phyloP scores from a whole-genome alignment of 2,329 filamentous ascomycete genomes.

The Leptographium wingfieldii region DNA sequence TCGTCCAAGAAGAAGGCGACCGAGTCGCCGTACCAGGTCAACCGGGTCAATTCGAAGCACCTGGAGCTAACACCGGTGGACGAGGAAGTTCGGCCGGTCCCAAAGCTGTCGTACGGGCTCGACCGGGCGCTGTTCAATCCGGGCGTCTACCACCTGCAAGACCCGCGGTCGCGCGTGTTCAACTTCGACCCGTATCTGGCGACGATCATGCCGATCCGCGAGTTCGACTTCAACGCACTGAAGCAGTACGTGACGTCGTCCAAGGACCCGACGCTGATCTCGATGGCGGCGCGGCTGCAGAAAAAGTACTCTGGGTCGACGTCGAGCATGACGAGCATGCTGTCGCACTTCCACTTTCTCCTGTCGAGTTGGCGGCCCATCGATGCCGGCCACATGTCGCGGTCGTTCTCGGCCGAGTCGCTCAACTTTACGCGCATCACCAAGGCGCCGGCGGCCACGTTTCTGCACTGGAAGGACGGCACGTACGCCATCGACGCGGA shows the following conservation, averaged over 20 bases:
- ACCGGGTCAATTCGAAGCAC: constrained; percentile 15
- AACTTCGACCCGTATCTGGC: constrained; percentile 96
- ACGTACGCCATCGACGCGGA: constrained; percentile 92
- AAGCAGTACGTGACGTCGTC: constrained; percentile 88
- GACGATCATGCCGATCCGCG: constrained; percentile 79
- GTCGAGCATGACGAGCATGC: constrained; percentile 82
- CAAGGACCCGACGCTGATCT: constrained; percentile 59
- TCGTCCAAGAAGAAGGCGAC: neutral
- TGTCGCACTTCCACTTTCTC: constrained; percentile 87
- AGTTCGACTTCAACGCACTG: constrained; percentile 85
- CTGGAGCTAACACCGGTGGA: constrained; percentile 21
- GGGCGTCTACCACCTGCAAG: constrained; percentile 83
- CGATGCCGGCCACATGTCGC: constrained; percentile 54
- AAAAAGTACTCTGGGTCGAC: constrained; percentile 90
- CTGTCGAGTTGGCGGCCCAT: constrained; percentile 72
- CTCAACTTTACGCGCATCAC: constrained; percentile 58
- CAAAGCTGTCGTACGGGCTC: constrained; percentile 58
- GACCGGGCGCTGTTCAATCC: constrained; percentile 92
- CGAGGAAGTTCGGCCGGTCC: constrained; percentile 29
- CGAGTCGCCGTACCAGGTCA: constrained; percentile 8
- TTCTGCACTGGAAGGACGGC: constrained; percentile 62
- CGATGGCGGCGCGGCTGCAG: constrained; percentile 49
- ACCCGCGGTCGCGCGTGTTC: constrained; percentile 74
- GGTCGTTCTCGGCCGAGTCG: constrained; percentile 49
- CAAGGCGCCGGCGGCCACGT: constrained; percentile 64